A percentile compares a stretch with the other conserved stretches of the same genome.
Evolutionary conservation across 305 asterid genomes (phyloP).

Genomic region (Rubia peregrina): DNA sequence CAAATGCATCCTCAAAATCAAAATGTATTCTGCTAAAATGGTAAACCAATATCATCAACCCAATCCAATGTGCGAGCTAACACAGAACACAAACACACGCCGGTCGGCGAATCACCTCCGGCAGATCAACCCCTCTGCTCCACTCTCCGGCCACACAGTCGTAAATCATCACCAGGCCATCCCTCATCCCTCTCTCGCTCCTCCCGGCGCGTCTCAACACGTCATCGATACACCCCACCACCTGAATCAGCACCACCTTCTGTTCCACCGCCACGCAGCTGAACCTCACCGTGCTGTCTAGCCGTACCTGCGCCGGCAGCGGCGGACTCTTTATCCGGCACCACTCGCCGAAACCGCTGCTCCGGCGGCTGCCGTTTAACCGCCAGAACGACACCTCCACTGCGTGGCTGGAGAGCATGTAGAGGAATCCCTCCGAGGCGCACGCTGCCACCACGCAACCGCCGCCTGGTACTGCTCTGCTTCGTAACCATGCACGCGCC

Average conservation of each 20-base stretch:
- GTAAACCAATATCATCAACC: too few relatives aligned
- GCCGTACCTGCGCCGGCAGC: constrained; percentile 54
- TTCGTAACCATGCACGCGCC: constrained; percentile 53
- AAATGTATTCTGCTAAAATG: background rate
- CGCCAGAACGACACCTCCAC: constrained; percentile 57
- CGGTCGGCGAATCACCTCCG: constrained; percentile 82
- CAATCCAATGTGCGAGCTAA: constrained; percentile 13
- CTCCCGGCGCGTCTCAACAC: constrained; percentile 60
- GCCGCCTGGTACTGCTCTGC: constrained; percentile 64
- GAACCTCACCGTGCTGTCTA: constrained; percentile 72
- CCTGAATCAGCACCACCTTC: constrained; percentile 63
- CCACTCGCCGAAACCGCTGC: constrained; percentile 41
- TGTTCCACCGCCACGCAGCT: constrained; percentile 59
- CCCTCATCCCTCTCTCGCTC: constrained; percentile 53
- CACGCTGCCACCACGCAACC: constrained; percentile 88
- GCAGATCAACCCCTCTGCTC: constrained; percentile 57
- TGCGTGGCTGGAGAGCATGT: constrained; percentile 70
- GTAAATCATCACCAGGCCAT: constrained; percentile 60
- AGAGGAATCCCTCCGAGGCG: constrained; percentile 37
- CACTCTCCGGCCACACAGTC: constrained; percentile 51
- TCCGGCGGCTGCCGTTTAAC: constrained; percentile 36
- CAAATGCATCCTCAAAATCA: too few relatives aligned
- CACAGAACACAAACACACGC: constrained; percentile 77
- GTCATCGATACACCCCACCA: constrained; percentile 64
- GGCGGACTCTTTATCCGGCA: constrained; percentile 14